phyloP scores from a whole-genome alignment of 139 green algal species.

The Picochlorum sp. region DNA sequence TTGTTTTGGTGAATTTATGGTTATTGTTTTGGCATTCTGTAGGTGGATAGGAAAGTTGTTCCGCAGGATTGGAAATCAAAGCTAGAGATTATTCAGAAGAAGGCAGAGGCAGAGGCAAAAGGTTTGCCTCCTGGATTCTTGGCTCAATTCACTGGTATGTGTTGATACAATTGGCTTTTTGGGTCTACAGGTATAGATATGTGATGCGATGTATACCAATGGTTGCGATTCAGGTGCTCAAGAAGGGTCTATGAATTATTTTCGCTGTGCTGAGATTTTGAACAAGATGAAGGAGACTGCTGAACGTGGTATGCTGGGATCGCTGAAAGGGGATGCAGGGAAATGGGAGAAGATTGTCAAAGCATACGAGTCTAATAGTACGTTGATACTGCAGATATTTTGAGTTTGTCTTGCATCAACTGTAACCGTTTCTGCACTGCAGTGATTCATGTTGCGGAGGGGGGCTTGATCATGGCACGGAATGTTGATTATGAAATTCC shows the following conservation, averaged over 20 bases:
- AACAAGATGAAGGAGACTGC: constrained; percentile 40
- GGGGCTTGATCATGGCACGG: constrained; percentile 40
- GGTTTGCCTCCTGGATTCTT: constrained; percentile 37
- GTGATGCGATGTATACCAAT: not conserved
- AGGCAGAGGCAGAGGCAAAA: constrained; percentile 32
- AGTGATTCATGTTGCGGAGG: constrained; percentile 57
- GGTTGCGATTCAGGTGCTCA: constrained; percentile 29
- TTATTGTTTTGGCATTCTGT: not conserved
- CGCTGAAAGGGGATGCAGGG: constrained; percentile 45
- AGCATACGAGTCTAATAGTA: constrained; percentile 52
- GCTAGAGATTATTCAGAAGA: constrained; percentile 53
- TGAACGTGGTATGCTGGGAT: constrained; percentile 60
- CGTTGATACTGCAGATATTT: not conserved
- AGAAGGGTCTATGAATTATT: constrained; percentile 46
- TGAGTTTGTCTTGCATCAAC: constrained; percentile 16
- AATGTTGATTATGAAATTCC: constrained; percentile 74
- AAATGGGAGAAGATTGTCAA: constrained; percentile 65
- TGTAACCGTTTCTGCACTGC: not conserved
- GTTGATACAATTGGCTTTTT: not conserved
- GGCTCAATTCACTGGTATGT: constrained; percentile 19
- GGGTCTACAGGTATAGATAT: not conserved
- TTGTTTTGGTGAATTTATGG: not conserved
- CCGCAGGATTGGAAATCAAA: constrained; percentile 61
- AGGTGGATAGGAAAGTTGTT: constrained; percentile 62
- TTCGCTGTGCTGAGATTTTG: constrained; percentile 35